phyloP scores from a whole-genome alignment of 2,329 filamentous ascomycete species.

The Fonsecaea erecta region DNA sequence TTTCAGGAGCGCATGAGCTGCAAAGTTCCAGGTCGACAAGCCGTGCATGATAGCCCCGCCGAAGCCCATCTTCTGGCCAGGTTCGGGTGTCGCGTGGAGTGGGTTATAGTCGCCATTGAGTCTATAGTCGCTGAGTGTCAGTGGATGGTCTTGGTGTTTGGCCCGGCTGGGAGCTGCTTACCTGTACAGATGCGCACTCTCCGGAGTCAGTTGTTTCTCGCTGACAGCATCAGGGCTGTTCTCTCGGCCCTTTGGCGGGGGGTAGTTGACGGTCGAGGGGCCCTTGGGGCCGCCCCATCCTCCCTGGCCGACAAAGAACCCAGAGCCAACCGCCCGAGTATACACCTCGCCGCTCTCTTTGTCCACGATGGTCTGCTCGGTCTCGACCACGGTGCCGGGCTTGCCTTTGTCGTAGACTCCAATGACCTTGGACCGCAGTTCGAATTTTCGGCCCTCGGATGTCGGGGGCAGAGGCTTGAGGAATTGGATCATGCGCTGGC shows the following conservation, averaged over 20 bases:
- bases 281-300: constrained; percentile 90
- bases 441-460: constrained; percentile 73
- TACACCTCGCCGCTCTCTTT: constrained; percentile 71
- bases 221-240: constrained; percentile 69
- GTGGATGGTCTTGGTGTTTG: neutral
- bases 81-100: constrained; percentile 83
- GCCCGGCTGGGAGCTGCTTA: constrained; percentile 39
- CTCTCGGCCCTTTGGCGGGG: constrained; percentile 69
- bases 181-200: constrained; percentile 77
- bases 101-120: constrained; percentile 96
- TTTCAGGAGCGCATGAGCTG: constrained; percentile 73
- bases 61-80: constrained; percentile 87
- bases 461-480: constrained; percentile 74
- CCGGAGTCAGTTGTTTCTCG: constrained; percentile 69
- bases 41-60: constrained; percentile 89
- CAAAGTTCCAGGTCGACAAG: constrained; percentile 82
- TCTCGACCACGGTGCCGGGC: constrained; percentile 79
- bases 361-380: constrained; percentile 77
- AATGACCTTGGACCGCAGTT: constrained; percentile 75
- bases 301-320: constrained; percentile 81
- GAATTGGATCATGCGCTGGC: constrained; percentile 79
- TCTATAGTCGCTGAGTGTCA: constrained; percentile 47
- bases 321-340: constrained; percentile 68
- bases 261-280: constrained; percentile 76
- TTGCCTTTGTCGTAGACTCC: constrained; percentile 92